phyloP scores from a whole-genome alignment of 2,329 filamentous ascomycete species.

The Verticillium nubilum region DNA sequence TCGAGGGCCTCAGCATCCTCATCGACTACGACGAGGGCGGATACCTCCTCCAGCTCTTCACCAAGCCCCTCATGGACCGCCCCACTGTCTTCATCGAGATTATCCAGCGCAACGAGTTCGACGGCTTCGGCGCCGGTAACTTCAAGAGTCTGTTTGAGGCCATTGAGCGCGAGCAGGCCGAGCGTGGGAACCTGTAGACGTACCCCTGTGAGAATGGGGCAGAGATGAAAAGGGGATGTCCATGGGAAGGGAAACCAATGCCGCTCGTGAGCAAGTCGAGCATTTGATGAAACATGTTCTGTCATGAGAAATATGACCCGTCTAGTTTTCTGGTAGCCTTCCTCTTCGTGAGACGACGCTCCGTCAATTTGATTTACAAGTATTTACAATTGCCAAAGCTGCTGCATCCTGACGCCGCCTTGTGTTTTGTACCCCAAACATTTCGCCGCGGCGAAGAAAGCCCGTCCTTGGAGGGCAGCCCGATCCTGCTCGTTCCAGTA shows the following conservation, averaged over 20 bases:
- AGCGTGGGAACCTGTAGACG: constrained; percentile 70
- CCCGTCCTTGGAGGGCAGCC: no score
- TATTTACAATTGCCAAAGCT: neutral
- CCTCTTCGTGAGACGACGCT: neutral
- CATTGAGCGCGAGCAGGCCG: constrained; percentile 86
- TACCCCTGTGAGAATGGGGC: neutral
- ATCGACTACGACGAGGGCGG: constrained; percentile 94
- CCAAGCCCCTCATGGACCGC: constrained; percentile 86
- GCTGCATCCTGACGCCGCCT: neutral
- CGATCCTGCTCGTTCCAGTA: no score
- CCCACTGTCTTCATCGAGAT: constrained; percentile 97
- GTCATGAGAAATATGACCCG: neutral
- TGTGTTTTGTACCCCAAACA: neutral
- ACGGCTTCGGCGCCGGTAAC: constrained; percentile 90
- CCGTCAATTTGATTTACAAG: neutral
- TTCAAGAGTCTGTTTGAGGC: constrained; percentile 95
- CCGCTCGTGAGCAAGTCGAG: neutral
- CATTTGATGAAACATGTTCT: neutral
- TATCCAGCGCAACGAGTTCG: constrained; percentile 86
- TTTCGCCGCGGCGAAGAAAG: neutral
- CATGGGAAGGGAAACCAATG: neutral
- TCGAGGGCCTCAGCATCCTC: constrained; percentile 76
- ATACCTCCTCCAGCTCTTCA: constrained; percentile 73
- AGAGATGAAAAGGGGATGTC: neutral
- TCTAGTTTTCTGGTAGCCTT: neutral